Evolutionary conservation across 192 early-diverging fungal genomes (phyloP).

Genomic region (Coemansia sp.): DNA sequence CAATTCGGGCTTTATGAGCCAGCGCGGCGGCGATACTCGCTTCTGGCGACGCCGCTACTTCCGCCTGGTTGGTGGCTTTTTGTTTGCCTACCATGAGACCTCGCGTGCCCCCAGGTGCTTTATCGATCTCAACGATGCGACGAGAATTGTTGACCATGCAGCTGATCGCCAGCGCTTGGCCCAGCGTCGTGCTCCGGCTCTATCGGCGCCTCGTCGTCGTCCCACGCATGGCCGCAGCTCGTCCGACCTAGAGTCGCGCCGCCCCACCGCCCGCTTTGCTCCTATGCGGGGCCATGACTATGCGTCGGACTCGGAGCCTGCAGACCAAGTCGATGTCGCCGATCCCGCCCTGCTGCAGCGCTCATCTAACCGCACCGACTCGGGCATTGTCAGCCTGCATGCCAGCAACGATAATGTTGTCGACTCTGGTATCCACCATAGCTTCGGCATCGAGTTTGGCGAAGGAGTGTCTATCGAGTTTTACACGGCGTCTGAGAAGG

Average conservation of each 20-base stretch:
- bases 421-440: conserved; percentile 52
- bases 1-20: conserved; percentile 55
- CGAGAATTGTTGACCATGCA: conserved; percentile 41
- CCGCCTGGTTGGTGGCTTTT: conserved; percentile 50
- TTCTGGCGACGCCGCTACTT: conserved; percentile 60
- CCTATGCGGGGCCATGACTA: conserved; percentile 32
- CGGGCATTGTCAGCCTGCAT: conserved; percentile 35
- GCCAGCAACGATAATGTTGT: conserved; percentile 3
- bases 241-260: conserved; percentile 47
- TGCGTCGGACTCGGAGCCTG: conserved; percentile 51
- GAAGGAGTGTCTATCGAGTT: conserved; percentile 49
- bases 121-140: conserved; percentile 54
- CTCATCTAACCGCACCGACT: conserved; percentile 17
- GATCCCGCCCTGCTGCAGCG: conserved; percentile 35
- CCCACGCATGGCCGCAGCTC: conserved; percentile 49
- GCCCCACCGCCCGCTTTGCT: conserved; percentile 3
- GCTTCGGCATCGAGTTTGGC: conserved; percentile 55
- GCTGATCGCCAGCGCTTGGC: conserved; percentile 2
- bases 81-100: conserved; percentile 58
- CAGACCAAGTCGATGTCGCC: conserved; percentile 39
- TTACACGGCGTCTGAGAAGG: conserved; percentile 42
- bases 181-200: not conserved
- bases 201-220: conserved; percentile 10
- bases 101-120: conserved; percentile 49
- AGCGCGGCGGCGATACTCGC: conserved; percentile 54